phyloP scores from a whole-genome alignment of 2,329 filamentous ascomycete genomes.

The Didymella keratinophila region DNA sequence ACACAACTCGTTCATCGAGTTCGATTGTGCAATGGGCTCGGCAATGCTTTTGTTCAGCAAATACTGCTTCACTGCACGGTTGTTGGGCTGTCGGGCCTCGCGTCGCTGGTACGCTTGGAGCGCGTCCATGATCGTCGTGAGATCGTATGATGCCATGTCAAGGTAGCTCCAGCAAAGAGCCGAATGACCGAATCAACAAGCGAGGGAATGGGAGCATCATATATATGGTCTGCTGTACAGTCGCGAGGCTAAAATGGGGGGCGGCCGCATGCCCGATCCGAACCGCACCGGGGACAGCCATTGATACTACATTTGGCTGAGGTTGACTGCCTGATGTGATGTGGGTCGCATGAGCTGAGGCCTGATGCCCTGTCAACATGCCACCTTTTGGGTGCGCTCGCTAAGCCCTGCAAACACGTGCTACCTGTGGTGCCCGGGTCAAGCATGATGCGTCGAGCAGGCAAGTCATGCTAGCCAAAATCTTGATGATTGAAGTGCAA shows the following conservation, averaged over 20 bases:
- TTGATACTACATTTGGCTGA: no score
- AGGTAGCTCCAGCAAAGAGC: neutral
- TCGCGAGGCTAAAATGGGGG: neutral
- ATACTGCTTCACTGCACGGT: neutral
- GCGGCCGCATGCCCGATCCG: neutral
- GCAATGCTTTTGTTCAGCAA: neutral
- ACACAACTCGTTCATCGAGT: neutral
- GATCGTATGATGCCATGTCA: neutral
- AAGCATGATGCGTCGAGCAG: neutral
- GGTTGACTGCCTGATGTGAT: neutral
- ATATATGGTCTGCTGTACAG: neutral
- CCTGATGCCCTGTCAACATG: neutral
- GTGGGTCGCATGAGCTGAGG: neutral
- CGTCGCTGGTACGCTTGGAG: neutral
- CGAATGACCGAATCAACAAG: no score
- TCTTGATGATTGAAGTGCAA: neutral
- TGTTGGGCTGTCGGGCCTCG: neutral
- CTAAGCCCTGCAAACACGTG: neutral
- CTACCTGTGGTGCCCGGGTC: neutral
- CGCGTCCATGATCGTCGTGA: neutral
- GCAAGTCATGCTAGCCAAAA: rapidly evolving
- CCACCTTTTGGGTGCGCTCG: neutral
- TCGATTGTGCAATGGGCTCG: neutral
- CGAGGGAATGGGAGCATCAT: neutral
- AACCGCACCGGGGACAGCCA: neutral